Percentiles rank a stretch among this genome's conserved stretches.
phyloP scores from a whole-genome alignment of 2,329 filamentous ascomycete genomes.

The Zarea fungicola region DNA sequence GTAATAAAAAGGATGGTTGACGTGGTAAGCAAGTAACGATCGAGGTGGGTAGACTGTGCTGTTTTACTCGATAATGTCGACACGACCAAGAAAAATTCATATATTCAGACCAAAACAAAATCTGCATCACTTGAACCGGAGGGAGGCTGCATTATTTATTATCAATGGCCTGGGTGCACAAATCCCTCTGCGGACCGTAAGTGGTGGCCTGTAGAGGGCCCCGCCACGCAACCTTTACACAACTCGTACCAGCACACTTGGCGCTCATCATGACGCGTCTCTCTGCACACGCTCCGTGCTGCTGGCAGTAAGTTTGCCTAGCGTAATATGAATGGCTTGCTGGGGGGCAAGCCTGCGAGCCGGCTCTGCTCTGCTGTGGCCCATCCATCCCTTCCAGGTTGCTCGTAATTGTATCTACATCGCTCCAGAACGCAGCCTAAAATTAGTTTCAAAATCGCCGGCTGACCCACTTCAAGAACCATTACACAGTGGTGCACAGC shows the following conservation, averaged over 20 bases:
- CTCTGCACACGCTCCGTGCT: constrained; percentile 1
- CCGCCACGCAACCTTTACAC: constrained; percentile 13
- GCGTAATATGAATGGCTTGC: too few species aligned
- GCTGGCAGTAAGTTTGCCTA: constrained; percentile 7
- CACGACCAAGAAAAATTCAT: neutral
- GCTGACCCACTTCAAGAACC: neutral
- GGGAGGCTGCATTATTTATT: constrained; percentile 4
- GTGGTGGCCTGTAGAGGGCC: neutral
- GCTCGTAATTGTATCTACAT: too few species aligned
- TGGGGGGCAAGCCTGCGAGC: too few species aligned
- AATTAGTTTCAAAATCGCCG: neutral
- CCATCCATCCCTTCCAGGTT: too few species aligned
- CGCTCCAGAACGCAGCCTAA: constrained; percentile 7
- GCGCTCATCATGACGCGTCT: constrained; percentile 12
- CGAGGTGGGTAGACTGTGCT: neutral
- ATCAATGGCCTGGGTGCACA: constrained; percentile 5
- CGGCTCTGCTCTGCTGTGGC: too few species aligned
- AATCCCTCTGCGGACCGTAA: constrained; percentile 2
- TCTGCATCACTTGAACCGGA: too few species aligned
- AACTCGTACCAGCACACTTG: constrained; percentile 5
- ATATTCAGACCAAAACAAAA: neutral
- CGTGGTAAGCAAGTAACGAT: neutral
- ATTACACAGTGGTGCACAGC: neutral
- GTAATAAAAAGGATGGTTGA: neutral
- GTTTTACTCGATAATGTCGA: constrained; percentile 5